A percentile compares a stretch with the other conserved stretches of the same genome.
phyloP scores from a whole-genome alignment of 192 early-diverging fungal species.

The Rhizophagus clarus region DNA sequence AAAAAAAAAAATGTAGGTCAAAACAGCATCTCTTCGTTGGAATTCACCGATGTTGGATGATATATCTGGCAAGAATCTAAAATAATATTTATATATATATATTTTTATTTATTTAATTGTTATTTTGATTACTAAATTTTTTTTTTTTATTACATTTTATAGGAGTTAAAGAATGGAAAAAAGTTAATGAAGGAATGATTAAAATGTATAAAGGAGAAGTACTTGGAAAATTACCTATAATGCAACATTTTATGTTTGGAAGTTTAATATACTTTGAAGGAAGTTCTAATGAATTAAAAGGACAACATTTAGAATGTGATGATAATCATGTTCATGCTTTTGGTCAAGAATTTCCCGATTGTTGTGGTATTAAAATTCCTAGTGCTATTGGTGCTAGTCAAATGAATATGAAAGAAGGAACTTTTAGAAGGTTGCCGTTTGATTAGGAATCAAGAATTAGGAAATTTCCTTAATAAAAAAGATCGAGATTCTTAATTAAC shows the following conservation, averaged over 20 bases:
- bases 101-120: background rate
- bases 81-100: too few species aligned
- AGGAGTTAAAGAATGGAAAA: constrained; percentile 81
- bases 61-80: constrained; percentile 64
- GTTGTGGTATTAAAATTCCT: constrained; percentile 80
- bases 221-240: constrained; percentile 91
- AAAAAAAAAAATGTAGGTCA: constrained; percentile 38
- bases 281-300: constrained; percentile 37
- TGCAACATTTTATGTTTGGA: constrained; percentile 99
- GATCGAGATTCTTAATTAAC: too few species aligned
- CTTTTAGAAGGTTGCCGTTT: constrained; percentile 41
- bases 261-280: constrained; percentile 76
- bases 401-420: constrained; percentile 33
- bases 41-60: constrained; percentile 98
- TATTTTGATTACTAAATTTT: background rate
- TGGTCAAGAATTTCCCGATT: constrained; percentile 78
- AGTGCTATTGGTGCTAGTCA: constrained; percentile 75
- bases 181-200: constrained; percentile 90
- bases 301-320: constrained; percentile 53
- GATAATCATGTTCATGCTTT: constrained; percentile 68
- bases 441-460: constrained; percentile 32
- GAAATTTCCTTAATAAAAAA: too few species aligned
- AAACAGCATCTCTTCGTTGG: constrained; percentile 75
- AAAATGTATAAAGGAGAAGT: constrained; percentile 98
- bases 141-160: background rate